phyloP scores from a whole-genome alignment of 2,329 filamentous ascomycete species.

The Calonectria multiphialidica region DNA sequence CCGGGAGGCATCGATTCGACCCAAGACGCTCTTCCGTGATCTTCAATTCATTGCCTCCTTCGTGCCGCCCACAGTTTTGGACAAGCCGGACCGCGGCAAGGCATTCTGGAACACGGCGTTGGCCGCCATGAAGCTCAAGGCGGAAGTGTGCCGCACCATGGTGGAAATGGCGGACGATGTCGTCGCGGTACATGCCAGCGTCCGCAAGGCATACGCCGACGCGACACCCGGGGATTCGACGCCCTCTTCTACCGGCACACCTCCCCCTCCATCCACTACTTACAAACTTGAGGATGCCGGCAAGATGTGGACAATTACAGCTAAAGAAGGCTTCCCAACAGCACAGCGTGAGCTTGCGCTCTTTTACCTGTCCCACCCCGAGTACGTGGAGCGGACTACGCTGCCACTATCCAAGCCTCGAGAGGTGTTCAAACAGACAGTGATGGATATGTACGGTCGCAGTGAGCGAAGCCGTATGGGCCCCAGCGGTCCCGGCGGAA shows the following conservation, averaged over 20 bases:
- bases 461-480: conserved; percentile 45
- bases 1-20: conserved; percentile 75
- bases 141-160: conserved; percentile 86
- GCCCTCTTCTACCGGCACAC: conserved; percentile 54
- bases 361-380: conserved; percentile 92
- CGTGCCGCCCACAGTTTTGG: conserved; percentile 70
- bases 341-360: conserved; percentile 94
- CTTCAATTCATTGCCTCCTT: conserved; percentile 80
- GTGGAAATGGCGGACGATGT: conserved; percentile 72
- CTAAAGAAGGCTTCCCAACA: conserved; percentile 85
- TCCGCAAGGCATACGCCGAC: conserved; percentile 61
- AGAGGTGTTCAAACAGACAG: conserved; percentile 90
- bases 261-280: conserved; percentile 65
- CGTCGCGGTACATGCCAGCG: conserved; percentile 72
- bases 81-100: conserved; percentile 75
- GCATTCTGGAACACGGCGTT: conserved; percentile 93
- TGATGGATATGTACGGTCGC: conserved; percentile 78
- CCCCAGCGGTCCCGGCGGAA: conserved; percentile 32
- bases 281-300: conserved; percentile 85
- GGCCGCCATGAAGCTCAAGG: conserved; percentile 88
- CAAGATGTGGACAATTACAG: conserved; percentile 91
- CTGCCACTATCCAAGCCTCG: conserved; percentile 85
- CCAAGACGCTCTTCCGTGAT: conserved; percentile 84
- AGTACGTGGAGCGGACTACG: conserved; percentile 83
- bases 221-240: conserved; percentile 44